These are phyloP conservation scores for Cyberlindnera americana DNA, from an alignment of 805 yeast species.

Conservation along the genomic window DNA sequence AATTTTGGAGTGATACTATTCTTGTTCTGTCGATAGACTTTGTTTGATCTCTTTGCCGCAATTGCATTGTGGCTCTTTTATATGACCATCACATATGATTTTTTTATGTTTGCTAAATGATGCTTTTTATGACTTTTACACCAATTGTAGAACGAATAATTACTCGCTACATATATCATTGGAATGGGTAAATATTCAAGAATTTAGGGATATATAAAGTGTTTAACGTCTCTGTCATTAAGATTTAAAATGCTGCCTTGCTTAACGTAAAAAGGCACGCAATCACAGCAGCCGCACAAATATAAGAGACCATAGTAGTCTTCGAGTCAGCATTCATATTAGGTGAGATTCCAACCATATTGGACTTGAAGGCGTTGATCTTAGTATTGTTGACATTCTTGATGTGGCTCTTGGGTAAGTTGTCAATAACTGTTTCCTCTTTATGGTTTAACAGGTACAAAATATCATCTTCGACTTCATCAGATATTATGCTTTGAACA, in stretches of 20 bases:
- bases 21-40: neutral
- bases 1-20: conserved; percentile 5
- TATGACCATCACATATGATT: neutral
- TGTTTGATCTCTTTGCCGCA: too few species aligned
- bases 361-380: conserved; percentile 19
- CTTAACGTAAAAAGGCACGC: conserved; percentile 2
- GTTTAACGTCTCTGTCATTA: too few species aligned
- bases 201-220: too few species aligned
- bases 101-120: conserved; percentile 1
- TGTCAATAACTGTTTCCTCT: conserved; percentile 9
- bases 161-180: too few species aligned
- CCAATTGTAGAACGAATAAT: too few species aligned
- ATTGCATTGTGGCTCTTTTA: too few species aligned
- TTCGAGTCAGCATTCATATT: neutral
- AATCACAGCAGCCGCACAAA: conserved; percentile 4
- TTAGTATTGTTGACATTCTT: conserved; percentile 13
- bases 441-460: conserved; percentile 22
- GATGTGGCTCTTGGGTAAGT: conserved; percentile 3
- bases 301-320: conserved; percentile 8
- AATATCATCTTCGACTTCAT: conserved; percentile 48
- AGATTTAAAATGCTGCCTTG: conserved; percentile 1
- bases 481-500: conserved; percentile 74
- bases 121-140: neutral
- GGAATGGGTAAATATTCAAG: too few species aligned
- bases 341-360: conserved; percentile 12